A percentile compares a stretch with the other conserved stretches of the same genome.
Conservation (phyloP, 2,329 filamentous ascomycete genomes). For the Scytalidium sp. region DNA sequence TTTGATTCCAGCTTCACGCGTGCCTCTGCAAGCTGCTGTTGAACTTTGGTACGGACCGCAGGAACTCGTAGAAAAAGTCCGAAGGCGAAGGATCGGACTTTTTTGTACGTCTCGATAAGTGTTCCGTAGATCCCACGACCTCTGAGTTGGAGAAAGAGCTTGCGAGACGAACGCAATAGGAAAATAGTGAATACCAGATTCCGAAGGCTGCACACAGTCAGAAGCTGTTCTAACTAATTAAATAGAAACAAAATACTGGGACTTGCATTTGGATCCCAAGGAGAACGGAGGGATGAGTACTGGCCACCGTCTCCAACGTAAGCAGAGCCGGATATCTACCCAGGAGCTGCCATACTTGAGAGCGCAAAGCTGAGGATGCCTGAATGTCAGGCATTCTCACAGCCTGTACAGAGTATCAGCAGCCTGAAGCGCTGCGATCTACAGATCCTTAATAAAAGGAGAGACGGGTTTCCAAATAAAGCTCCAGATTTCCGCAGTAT, state of each 20-base stretch:
- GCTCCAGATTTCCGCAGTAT: too few relatives aligned
- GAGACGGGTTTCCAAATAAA: too few relatives aligned
- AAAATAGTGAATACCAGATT: slow-evolving; percentile 85
- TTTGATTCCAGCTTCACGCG: slow-evolving; percentile 76
- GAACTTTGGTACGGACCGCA: slow-evolving; percentile 78
- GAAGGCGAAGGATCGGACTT: slow-evolving; percentile 68
- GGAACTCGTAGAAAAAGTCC: slow-evolving; percentile 79
- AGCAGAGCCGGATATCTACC: neutral
- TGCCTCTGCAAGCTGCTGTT: slow-evolving; percentile 74
- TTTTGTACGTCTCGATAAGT: slow-evolving; percentile 65
- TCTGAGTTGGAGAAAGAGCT: slow-evolving; percentile 74
- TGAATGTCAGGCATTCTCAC: too few relatives aligned
- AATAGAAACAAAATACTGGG: neutral
- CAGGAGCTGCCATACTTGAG: neutral
- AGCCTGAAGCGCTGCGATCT: too few relatives aligned
- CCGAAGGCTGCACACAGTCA: slow-evolving; percentile 54
- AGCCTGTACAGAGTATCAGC: too few relatives aligned
- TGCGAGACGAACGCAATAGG: slow-evolving; percentile 74
- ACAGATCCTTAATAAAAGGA: too few relatives aligned
- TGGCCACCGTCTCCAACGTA: neutral
- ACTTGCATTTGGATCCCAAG: neutral
- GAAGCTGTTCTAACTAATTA: neutral
- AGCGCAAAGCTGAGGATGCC: too few relatives aligned
- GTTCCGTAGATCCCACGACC: slow-evolving; percentile 82
- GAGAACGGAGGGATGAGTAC: neutral